Percentiles rank a stretch among this genome's conserved stretches.
Evolutionary conservation across 2,329 filamentous ascomycete species (phyloP).

Genomic region (Bipolaris gigantea): DNA sequence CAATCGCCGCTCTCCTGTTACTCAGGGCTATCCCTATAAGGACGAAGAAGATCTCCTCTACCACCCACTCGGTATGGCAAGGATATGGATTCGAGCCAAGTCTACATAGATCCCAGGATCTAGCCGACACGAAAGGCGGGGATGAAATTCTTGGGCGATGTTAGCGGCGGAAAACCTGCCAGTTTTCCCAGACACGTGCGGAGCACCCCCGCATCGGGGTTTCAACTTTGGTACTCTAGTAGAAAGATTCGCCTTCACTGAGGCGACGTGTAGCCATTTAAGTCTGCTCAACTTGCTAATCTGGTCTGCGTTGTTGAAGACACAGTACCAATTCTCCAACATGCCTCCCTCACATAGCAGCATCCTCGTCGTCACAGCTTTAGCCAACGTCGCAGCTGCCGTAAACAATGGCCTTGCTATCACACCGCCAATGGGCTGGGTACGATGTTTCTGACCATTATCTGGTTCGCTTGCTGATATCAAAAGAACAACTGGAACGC

Average conservation of each 20-base stretch:
- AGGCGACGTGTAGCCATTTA: background rate
- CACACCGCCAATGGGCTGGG: slow-evolving; percentile 31
- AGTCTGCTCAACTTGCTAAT: slow-evolving; percentile 3
- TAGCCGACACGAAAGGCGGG: background rate
- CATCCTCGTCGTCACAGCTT: slow-evolving; percentile 12
- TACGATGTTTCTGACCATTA: background rate
- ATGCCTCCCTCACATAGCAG: slow-evolving; percentile 17
- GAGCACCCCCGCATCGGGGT: slow-evolving; percentile 4
- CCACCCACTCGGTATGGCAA: background rate
- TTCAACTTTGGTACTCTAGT: background rate
- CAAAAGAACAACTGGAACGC: slow-evolving; percentile 31
- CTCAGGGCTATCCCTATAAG: slow-evolving; percentile 17
- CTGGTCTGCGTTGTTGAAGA: background rate
- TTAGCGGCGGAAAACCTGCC: slow-evolving; percentile 27
- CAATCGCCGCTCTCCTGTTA: slow-evolving; percentile 30
- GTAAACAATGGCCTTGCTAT: slow-evolving; percentile 30
- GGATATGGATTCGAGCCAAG: background rate
- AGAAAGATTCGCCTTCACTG: background rate
- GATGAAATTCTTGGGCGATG: background rate
- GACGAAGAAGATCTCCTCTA: background rate
- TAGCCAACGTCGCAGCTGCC: slow-evolving; percentile 21
- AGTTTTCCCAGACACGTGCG: slow-evolving; percentile 13
- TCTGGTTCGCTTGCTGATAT: background rate
- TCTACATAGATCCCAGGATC: background rate
- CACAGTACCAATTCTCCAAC: background rate